Percentiles rank a stretch among this genome's conserved stretches.
Conservation (phyloP, 352 stramenopile species). For the Pythium phragmitis region DNA sequence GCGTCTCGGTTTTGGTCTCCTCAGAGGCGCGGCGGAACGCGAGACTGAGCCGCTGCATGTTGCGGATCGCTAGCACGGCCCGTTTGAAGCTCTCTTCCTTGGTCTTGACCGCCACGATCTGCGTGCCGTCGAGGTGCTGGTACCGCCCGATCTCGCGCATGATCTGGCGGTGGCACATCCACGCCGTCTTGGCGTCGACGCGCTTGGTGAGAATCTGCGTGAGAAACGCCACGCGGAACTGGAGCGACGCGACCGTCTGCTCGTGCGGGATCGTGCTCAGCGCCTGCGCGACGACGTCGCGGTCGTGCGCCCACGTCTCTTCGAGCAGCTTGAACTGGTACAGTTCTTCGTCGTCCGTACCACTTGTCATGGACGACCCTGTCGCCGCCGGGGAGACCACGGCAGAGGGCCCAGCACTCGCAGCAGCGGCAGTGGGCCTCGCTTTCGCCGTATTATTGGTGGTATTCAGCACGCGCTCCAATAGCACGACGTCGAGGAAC, state of each 20-base stretch:
- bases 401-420: background rate
- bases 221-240: conserved; percentile 65
- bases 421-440: background rate
- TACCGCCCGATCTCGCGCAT: conserved; percentile 74
- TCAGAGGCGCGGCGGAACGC: conserved; percentile 5
- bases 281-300: conserved; percentile 43
- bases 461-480: conserved; percentile 50
- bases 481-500: conserved; percentile 59
- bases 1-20: background rate
- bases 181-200: conserved; percentile 77
- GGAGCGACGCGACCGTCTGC: conserved; percentile 52
- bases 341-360: conserved; percentile 56
- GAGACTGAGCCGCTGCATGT: conserved; percentile 40
- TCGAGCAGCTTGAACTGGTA: conserved; percentile 73
- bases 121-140: conserved; percentile 59
- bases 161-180: conserved; percentile 77
- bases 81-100: conserved; percentile 79
- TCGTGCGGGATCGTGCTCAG: conserved; percentile 59
- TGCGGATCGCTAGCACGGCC: conserved; percentile 56
- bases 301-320: conserved; percentile 67
- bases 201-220: conserved; percentile 57
- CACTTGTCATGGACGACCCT: background rate
- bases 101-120: conserved; percentile 59
- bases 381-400: background rate
- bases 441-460: conserved; percentile 13